phyloP scores from a whole-genome alignment of 805 yeast species.

The Ogataea paradorogensis region DNA sequence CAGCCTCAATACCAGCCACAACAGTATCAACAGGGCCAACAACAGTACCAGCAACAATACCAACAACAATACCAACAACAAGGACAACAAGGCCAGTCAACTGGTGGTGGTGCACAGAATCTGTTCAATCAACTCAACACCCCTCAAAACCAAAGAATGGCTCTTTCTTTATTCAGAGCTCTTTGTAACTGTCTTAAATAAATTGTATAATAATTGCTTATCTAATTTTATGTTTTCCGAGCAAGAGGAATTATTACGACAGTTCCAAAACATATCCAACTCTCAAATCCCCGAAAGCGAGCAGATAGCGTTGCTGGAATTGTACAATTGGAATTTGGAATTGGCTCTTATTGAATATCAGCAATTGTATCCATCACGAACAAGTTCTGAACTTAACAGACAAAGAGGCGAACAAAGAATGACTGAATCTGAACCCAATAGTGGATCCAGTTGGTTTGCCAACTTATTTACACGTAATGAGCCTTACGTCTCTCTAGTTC shows the following conservation, averaged over 20 bases:
- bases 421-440: neutral
- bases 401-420: slow-evolving; percentile 6
- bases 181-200: slow-evolving; percentile 18
- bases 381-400: slow-evolving; percentile 11
- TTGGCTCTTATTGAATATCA: slow-evolving; percentile 24
- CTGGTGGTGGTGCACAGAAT: slow-evolving; percentile 11
- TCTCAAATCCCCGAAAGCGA: slow-evolving; percentile 15
- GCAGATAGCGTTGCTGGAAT: slow-evolving; percentile 21
- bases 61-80: slow-evolving; percentile 27
- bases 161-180: slow-evolving; percentile 15
- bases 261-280: slow-evolving; percentile 21
- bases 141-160: slow-evolving; percentile 15
- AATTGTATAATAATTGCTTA: neutral
- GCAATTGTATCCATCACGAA: slow-evolving; percentile 22
- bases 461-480: neutral
- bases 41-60: slow-evolving; percentile 28
- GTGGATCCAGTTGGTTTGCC: slow-evolving; percentile 4
- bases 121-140: slow-evolving; percentile 8
- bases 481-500: slow-evolving; percentile 15
- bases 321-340: slow-evolving; percentile 29
- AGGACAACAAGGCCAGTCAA: neutral
- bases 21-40: slow-evolving; percentile 17
- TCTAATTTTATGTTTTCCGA: slow-evolving; percentile 10
- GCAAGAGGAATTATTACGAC: slow-evolving; percentile 19
- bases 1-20: slow-evolving; percentile 31